Base-by-base conservation (phyloP, 805 yeast species). In the Candida piceae region DNA sequence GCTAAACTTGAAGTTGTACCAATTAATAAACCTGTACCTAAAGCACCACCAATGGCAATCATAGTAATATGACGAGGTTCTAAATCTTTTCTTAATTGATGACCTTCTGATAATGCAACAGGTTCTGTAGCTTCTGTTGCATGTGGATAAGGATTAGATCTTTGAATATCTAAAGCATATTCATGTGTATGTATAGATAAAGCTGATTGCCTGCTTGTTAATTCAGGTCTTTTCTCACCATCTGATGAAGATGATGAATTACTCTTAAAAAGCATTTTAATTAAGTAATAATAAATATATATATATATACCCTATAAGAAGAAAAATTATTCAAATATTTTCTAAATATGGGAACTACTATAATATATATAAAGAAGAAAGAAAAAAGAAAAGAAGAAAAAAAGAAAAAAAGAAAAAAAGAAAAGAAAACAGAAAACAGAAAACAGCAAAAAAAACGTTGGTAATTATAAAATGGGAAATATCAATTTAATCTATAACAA, bases 1-100 rank as follows among this genome's bases (percentile, higher is more conserved):
- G 70, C 66, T 38, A 84, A 66, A 1, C 89, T 79, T 12, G 77
- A 63, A 39, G 88, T 87, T 3, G 89, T 80, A 50, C 89, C 87
- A 47, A 84, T 80, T 46, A 84, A 65, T 39, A 84, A 67, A 53
- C 89, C 94, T 1, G 93, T 83, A 38, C 93, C 93, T 35, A 84
- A 62, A 7, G 90, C 84, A 48, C 93, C 90, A 48, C 93, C 94
- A 46, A 85, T 76, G 45, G 93, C 77, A 60, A 74, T 72, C 79
- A 74, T 73, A 34, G 74, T 64, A 46, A 72, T 69, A 42, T 73
- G 79, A 45, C 80, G 57, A 9, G 77, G 62, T 37, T 70, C 65
- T 29, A 72, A 56, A 6, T 63, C 70, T 46, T 67, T 66, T 40
- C 67, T 69, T 46, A 72, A 63, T 40, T 63, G 54, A 39, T 66